These are phyloP conservation scores for Claviceps monticola DNA, from an alignment of 2,329 filamentous ascomycete species.

Conservation along the genomic window DNA sequence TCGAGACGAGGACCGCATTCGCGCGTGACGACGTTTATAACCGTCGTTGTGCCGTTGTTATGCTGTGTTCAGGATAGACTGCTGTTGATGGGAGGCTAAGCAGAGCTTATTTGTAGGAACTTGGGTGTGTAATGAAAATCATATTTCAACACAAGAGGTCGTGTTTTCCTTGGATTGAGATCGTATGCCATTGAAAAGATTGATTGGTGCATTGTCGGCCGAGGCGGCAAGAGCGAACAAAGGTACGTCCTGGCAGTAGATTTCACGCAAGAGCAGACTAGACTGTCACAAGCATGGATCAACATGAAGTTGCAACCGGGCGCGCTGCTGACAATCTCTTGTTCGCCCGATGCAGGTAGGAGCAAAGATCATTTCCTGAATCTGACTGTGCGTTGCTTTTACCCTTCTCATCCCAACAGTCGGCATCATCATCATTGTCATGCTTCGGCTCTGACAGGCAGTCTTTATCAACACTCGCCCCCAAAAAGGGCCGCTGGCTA, in stretches of 20 bases:
- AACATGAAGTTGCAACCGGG: background rate
- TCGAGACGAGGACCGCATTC: conserved; percentile 3
- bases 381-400: background rate
- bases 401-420: background rate
- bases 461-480: background rate
- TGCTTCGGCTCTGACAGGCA: background rate
- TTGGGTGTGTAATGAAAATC: conserved; percentile 6
- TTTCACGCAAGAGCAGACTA: background rate
- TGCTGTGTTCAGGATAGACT: conserved; percentile 2
- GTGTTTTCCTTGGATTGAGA: background rate
- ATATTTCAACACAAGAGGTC: background rate
- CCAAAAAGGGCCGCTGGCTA: background rate
- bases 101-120: conserved; percentile 1
- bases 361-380: background rate
- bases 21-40: conserved; percentile 2
- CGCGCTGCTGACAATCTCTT: background rate
- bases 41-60: background rate
- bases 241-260: background rate
- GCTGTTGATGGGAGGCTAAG: background rate
- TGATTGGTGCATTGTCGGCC: background rate
- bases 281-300: background rate
- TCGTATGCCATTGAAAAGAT: background rate
- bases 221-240: background rate
- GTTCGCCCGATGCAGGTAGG: background rate
- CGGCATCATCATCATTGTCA: background rate